Evolutionary conservation across 768 basidiomycete species (phyloP), one percentile per base, ranked within the genome.

Genomic region (Hygrophoropsis aurantiaca): DNA sequence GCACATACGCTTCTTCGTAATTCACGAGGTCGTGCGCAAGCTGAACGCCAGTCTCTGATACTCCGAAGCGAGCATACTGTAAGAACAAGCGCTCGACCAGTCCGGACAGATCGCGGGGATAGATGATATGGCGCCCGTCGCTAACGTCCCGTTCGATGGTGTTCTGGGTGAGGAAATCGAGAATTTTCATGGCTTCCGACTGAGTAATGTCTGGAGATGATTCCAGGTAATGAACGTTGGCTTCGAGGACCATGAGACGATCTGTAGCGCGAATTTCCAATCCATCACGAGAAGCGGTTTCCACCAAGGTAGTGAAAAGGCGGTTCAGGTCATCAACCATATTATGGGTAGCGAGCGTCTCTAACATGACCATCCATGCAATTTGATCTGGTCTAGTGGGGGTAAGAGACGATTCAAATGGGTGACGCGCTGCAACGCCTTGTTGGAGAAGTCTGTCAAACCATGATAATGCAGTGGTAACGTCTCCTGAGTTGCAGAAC

Each of bases 401-500:
- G 0, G 62, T 61, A 9, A 60, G 65, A 6, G 74, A 61, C 1
- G 80, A 64, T 41, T 75, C 67, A 52, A 70, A 78, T 1, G 74
- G 73, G 51, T 72, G 45, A 13, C 46, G 54, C 46, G 50, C 54
- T 54, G 57, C 60, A 54, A 46, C 55, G 58, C 58, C 63, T 47
- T 81, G 77, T 21, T 65, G 60, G 38, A 86, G 65, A 24, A 92
- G 71, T 39, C 79, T 75, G 34, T 83, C 72, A 55, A 86, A 89
- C 91, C 91, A 94, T 5, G 70, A 61, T 35, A 84, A 55, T 0
- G 90, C 90, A 0, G 79, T 83, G 2, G 67, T 54, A 5, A 84
- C 57, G 57, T 94, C 91, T 11, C 78, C 80, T 9, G 67, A 61
- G 11, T 72, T 64, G 53, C 81, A 74, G 64, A 92, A 93, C 1